Evolutionary conservation across 2,329 filamentous ascomycete genomes (phyloP).

Genomic region (Curvularia sp.): DNA sequence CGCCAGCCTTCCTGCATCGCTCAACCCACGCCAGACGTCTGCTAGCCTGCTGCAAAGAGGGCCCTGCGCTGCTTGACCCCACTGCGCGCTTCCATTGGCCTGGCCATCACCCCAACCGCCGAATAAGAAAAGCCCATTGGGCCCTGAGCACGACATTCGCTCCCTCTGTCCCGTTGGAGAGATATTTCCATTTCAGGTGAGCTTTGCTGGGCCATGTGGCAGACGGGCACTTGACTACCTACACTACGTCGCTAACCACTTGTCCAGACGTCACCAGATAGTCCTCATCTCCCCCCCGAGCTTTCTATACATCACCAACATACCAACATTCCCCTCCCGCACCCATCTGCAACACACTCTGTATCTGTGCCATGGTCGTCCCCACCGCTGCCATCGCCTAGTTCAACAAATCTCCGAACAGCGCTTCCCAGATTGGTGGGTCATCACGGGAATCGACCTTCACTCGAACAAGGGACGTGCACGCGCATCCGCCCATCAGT

Average conservation of each 20-base stretch:
- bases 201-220: slow-evolving; percentile 34
- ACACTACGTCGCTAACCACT: slow-evolving; percentile 44
- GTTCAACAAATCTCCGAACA: slow-evolving; percentile 43
- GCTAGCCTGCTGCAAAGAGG: slow-evolving; percentile 41
- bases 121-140: slow-evolving; percentile 44
- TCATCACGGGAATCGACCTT: slow-evolving; percentile 46
- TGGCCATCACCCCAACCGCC: slow-evolving; percentile 30
- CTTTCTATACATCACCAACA: slow-evolving; percentile 35
- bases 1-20: slow-evolving; percentile 43
- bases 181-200: slow-evolving; percentile 38
- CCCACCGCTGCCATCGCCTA: slow-evolving; percentile 34
- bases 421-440: slow-evolving; percentile 29
- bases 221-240: slow-evolving; percentile 17
- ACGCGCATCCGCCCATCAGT: slow-evolving; percentile 29
- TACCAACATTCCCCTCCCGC: slow-evolving; percentile 14
- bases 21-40: slow-evolving; percentile 46
- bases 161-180: slow-evolving; percentile 42
- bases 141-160: slow-evolving; percentile 37
- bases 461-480: slow-evolving; percentile 38
- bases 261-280: slow-evolving; percentile 32
- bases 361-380: slow-evolving; percentile 30
- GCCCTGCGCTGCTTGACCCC: slow-evolving; percentile 44
- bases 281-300: slow-evolving; percentile 25
- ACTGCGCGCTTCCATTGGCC: slow-evolving; percentile 45
- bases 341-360: slow-evolving; percentile 18